Percentiles rank a stretch among this genome's conserved stretches.
These are phyloP conservation scores for Rheum nobile DNA, from an alignment of 148 eudicot genomes.

Conservation along the genomic window DNA sequence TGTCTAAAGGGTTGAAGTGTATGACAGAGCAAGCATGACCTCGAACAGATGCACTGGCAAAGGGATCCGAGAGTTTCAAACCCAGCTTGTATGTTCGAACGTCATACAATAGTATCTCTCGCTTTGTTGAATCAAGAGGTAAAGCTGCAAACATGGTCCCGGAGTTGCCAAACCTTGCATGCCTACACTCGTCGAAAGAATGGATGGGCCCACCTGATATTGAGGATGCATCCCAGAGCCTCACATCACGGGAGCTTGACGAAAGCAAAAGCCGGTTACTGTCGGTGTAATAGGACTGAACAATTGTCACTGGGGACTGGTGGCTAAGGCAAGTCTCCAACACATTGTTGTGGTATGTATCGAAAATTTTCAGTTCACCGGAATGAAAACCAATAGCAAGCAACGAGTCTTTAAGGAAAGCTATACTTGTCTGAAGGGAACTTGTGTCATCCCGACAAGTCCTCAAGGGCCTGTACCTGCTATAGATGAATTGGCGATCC, in stretches of 20 bases:
- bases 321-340: slow-evolving; percentile 66
- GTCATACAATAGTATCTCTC: slow-evolving; percentile 77
- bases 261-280: slow-evolving; percentile 58
- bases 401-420: slow-evolving; percentile 75
- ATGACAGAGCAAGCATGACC: slow-evolving; percentile 55
- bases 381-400: slow-evolving; percentile 75
- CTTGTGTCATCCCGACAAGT: slow-evolving; percentile 74
- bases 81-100: slow-evolving; percentile 58
- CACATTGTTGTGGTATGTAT: slow-evolving; percentile 52
- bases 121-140: slow-evolving; percentile 42
- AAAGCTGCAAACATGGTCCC: slow-evolving; percentile 73
- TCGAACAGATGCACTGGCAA: slow-evolving; percentile 27
- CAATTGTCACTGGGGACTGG: slow-evolving; percentile 48
- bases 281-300: slow-evolving; percentile 42
- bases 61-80: slow-evolving; percentile 43
- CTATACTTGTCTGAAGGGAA: slow-evolving; percentile 58
- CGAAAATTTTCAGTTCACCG: slow-evolving; percentile 85
- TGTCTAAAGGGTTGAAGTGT: slow-evolving; percentile 77
- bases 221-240: slow-evolving; percentile 77
- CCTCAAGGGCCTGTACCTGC: slow-evolving; percentile 85
- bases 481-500: slow-evolving; percentile 88
- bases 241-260: slow-evolving; percentile 75
- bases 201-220: slow-evolving; percentile 68
- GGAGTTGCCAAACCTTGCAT: slow-evolving; percentile 58
- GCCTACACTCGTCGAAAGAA: slow-evolving; percentile 67